Evolutionary conservation across 345 rosid species (phyloP).

Genomic region (Lepidium sativum): DNA sequence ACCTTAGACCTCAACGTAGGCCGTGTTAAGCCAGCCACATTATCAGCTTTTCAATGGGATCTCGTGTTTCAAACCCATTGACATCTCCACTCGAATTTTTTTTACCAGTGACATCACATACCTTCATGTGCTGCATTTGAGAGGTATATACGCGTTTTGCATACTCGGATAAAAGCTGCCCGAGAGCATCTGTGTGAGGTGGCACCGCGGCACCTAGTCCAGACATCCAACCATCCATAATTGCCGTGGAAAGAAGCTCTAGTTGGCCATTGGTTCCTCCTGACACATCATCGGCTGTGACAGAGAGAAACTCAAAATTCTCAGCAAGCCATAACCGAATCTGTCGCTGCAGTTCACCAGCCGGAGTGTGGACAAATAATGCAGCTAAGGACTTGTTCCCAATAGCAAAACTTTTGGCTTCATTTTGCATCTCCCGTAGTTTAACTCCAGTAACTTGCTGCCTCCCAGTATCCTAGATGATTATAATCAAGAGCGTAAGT

Average conservation of each 20-base stretch:
- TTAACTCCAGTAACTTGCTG: constrained; percentile 98
- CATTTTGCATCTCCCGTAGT: constrained; percentile 94
- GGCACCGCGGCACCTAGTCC: constrained; percentile 95
- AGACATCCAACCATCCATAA: constrained; percentile 99
- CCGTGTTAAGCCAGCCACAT: constrained; percentile 1
- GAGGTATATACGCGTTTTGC: constrained; percentile 84
- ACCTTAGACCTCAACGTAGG: neutral
- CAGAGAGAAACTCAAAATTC: constrained; percentile 87
- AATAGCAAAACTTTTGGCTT: constrained; percentile 86
- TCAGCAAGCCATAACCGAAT: constrained; percentile 97
- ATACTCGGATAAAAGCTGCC: constrained; percentile 91
- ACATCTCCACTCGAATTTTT: too few relatives aligned
- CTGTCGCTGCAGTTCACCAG: constrained; percentile 95
- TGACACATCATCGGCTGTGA: constrained; percentile 65
- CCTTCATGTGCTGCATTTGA: constrained; percentile 98
- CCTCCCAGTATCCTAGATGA: constrained; percentile 70
- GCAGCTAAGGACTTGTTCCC: constrained; percentile 94
- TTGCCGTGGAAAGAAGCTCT: constrained; percentile 97
- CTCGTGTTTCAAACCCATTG: neutral
- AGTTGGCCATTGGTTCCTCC: constrained; percentile 83
- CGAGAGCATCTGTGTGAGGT: constrained; percentile 92
- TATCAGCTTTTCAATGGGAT: neutral
- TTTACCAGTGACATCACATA: constrained; percentile 21
- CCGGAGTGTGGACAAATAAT: constrained; percentile 95
- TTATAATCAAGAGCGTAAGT: constrained; percentile 33